A percentile compares a stretch with the other conserved stretches of the same genome.
These are phyloP conservation scores for Coix lacrymajobi DNA, from an alignment of 176 grass and related monocot species.

Conservation along the genomic window DNA sequence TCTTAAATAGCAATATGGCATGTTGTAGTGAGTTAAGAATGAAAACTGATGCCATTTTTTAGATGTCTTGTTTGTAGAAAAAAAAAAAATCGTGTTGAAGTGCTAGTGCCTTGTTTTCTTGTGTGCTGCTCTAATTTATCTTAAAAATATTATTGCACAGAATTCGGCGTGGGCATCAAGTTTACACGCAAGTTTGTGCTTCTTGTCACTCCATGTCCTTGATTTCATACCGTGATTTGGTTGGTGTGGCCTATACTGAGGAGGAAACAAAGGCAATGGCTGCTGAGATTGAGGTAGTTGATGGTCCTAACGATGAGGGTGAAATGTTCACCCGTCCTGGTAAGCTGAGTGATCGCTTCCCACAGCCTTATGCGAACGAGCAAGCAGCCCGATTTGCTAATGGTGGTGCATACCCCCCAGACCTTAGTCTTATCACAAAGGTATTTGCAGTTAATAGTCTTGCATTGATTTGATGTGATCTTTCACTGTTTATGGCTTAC, in stretches of 20 bases:
- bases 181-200: conserved; percentile 96
- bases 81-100: conserved; percentile 1
- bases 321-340: conserved; percentile 86
- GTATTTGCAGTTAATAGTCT: conserved; percentile 26
- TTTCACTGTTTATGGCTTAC: not conserved
- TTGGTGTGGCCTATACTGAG: conserved; percentile 95
- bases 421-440: conserved; percentile 97
- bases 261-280: conserved; percentile 98
- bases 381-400: conserved; percentile 96
- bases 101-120: not conserved
- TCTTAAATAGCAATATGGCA: not conserved
- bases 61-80: not conserved
- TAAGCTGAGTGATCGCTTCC: conserved; percentile 93
- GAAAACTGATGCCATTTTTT: not conserved
- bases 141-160: conserved; percentile 33
- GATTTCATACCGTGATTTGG: conserved; percentile 91
- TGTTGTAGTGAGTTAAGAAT: not conserved
- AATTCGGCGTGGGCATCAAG: conserved; percentile 93
- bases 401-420: conserved; percentile 94
- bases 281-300: conserved; percentile 95
- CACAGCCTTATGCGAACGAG: conserved; percentile 89
- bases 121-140: not conserved
- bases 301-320: conserved; percentile 96
- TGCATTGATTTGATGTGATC: not conserved
- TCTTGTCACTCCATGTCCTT: conserved; percentile 98